phyloP scores from a whole-genome alignment of 2,329 filamentous ascomycete species.

The Fusarium hostae region DNA sequence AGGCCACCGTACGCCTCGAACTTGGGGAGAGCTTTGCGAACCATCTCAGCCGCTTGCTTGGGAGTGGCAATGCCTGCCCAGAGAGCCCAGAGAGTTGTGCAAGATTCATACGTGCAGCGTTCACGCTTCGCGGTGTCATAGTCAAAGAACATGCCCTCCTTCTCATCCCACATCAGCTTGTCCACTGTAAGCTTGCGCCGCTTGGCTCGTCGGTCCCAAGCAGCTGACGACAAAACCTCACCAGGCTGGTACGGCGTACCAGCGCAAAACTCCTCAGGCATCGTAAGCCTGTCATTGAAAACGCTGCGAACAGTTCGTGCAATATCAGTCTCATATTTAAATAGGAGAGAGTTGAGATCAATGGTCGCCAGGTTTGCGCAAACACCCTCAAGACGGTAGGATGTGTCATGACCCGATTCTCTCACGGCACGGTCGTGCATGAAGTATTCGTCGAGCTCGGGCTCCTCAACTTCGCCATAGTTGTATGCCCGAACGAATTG shows the following conservation, averaged over 20 bases:
- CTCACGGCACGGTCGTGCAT: conserved; percentile 94
- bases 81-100: conserved; percentile 96
- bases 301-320: conserved; percentile 83
- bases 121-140: conserved; percentile 88
- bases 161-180: conserved; percentile 92
- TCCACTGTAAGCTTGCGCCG: conserved; percentile 87
- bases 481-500: conserved; percentile 94
- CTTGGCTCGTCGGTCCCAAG: conserved; percentile 90
- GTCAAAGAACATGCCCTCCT: conserved; percentile 97
- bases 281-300: conserved; percentile 83
- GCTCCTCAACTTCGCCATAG: conserved; percentile 77
- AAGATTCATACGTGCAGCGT: conserved; percentile 86
- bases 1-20: conserved; percentile 91
- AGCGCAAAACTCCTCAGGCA: conserved; percentile 84
- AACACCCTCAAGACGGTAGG: conserved; percentile 89
- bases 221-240: conserved; percentile 81
- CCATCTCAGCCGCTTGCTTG: conserved; percentile 84
- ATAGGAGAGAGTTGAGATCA: conserved; percentile 92
- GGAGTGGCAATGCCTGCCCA: conserved; percentile 93
- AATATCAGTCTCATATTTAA: conserved; percentile 98
- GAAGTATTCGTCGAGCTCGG: conserved; percentile 94
- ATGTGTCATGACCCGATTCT: conserved; percentile 96
- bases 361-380: conserved; percentile 92
- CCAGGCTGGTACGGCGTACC: conserved; percentile 71
- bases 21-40: conserved; percentile 82